Percentiles rank a stretch among this genome's conserved stretches.
Conservation (phyloP, 1,284 basidiomycete species). For the Cryptococcus sp. region DNA sequence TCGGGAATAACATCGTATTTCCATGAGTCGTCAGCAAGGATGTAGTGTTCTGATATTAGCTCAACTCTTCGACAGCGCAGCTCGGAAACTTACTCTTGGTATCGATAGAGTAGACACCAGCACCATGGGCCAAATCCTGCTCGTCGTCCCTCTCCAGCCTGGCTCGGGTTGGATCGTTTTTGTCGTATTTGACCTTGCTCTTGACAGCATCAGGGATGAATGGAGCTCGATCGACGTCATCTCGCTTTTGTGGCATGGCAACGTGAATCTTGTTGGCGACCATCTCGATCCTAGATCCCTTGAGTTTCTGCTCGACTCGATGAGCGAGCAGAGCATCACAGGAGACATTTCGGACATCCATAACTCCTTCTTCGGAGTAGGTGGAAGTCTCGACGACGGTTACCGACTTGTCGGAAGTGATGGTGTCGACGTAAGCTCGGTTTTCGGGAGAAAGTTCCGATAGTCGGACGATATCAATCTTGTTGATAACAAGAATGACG, state of each 20-base stretch:
- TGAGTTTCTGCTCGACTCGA: constrained; percentile 86
- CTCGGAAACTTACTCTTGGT: constrained; percentile 62
- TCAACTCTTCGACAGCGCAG: constrained; percentile 2
- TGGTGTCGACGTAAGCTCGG: constrained; percentile 75
- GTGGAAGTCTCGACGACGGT: constrained; percentile 79
- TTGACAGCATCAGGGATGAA: constrained; percentile 81
- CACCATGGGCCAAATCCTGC: constrained; percentile 62
- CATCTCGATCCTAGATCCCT: constrained; percentile 85
- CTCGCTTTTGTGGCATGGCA: constrained; percentile 77
- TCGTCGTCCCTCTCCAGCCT: constrained; percentile 74
- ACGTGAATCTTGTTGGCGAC: constrained; percentile 92
- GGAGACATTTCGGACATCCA: constrained; percentile 86
- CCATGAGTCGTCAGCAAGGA: constrained; percentile 88
- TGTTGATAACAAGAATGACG: constrained; percentile 88
- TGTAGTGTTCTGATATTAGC: constrained; percentile 69
- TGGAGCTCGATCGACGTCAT: constrained; percentile 75
- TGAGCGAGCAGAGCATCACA: constrained; percentile 89
- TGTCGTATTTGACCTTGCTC: constrained; percentile 75
- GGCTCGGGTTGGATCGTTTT: constrained; percentile 68
- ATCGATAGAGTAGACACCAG: constrained; percentile 86
- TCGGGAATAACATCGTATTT: constrained; percentile 95
- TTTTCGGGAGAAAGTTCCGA: constrained; percentile 73
- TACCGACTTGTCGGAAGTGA: constrained; percentile 68
- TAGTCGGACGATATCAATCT: constrained; percentile 82
- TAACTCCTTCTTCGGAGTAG: constrained; percentile 91